Conservation (phyloP, 2,329 filamentous ascomycete species). For the Microsporum canis region DNA sequence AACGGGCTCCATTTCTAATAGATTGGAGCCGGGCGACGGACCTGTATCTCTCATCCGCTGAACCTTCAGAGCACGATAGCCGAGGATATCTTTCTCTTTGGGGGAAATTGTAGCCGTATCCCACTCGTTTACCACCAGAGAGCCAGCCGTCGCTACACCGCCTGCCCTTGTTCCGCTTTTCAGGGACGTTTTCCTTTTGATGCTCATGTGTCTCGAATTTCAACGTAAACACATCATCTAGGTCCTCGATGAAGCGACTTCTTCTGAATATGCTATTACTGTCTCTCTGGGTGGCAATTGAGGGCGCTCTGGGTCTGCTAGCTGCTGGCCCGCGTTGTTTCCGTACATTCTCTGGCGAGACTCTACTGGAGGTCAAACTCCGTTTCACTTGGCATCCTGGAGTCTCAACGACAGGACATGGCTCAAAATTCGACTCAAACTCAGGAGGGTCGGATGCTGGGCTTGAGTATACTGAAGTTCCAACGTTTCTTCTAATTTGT, state of each 20-base stretch:
- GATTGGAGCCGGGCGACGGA: background rate
- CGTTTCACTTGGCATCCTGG: background rate
- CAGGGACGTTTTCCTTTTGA: background rate
- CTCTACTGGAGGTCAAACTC: background rate
- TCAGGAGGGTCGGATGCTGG: background rate
- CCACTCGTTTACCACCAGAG: slow-evolving; percentile 30
- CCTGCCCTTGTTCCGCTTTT: background rate
- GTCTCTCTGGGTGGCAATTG: background rate
- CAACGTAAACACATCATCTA: slow-evolving; percentile 13
- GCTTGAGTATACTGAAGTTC: background rate
- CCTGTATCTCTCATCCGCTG: background rate
- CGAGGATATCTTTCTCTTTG: slow-evolving; percentile 3
- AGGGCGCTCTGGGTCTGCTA: background rate
- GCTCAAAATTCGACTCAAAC: background rate
- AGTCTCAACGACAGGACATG: background rate
- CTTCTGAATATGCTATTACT: slow-evolving; percentile 8
- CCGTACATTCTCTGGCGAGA: background rate
- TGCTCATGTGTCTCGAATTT: background rate
- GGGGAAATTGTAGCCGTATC: slow-evolving; percentile 31
- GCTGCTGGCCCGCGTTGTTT: background rate
- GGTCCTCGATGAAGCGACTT: slow-evolving; percentile 28
- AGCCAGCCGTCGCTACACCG: slow-evolving; percentile 31
- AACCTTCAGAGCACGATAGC: background rate
- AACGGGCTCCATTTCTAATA: background rate
- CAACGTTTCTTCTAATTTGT: background rate